Evolutionary conservation across 345 rosid species (phyloP), one percentile per base, ranked within the genome.

Genomic region (Aethionema arabicum): DNA sequence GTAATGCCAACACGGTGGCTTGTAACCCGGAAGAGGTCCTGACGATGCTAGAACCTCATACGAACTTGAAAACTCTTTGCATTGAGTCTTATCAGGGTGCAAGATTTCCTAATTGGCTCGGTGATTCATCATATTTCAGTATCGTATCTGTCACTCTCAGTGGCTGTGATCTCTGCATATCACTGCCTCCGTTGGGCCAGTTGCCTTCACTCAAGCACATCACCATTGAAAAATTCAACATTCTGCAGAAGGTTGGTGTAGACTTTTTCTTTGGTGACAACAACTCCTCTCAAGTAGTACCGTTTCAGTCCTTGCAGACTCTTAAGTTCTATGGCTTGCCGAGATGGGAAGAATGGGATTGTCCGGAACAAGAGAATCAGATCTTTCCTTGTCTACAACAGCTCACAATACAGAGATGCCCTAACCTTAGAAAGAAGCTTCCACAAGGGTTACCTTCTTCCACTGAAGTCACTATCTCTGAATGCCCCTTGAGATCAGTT

Each of bases 131-230:
- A 27, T 67, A 70, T 57, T 38, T 37, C 8, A n/a, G 62, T 33
- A 56, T 78, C n/a, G 11, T 59, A 3, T 61, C 61, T 0, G 5
- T 81, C 36, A 14, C 37, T 51, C 63, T 81, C 4, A 49, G 66
- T 0, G 62, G 48, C 66, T 81, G 85, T 55, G 48, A 32, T 35
- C 54, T 13, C 33, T 74, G 78, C 69, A 48, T 58, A 52, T 58
- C 64, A 10, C 60, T 81, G 66, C 85, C 85, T 29, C 49, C 78
- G 32, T 4, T 81, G 29, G 78, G 80, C 14, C 73, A 73, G 46
- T 55, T 81, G 13, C 75, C 70, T 13, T 65, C 65, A 36, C 79
- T 81, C 33, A 75, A 66, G 60, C 43, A 59, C 16, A 72, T 81
- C 45, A 13, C 16, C 8, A 78, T 81, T 29, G 45, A 42, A 11